Base-by-base conservation (phyloP, 148 eudicot species). In the Camellia japonica region DNA sequence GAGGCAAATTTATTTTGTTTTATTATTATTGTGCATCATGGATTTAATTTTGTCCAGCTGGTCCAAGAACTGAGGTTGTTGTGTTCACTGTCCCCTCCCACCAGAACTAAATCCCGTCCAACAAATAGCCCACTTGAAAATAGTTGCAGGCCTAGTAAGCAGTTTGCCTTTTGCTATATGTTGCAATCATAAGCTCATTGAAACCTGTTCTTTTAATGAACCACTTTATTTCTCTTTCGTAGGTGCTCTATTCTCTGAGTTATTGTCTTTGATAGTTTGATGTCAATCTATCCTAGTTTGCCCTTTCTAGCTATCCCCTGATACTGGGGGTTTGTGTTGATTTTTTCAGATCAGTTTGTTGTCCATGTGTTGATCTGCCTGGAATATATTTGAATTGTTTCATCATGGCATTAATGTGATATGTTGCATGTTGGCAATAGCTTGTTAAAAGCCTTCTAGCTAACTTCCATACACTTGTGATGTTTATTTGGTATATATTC, bases 401-500 rank as follows among this genome's bases (percentile, higher is more conserved):
- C 15, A 71, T 47, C 38, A 47, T 71, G 41, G 46, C 8, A 30
- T 30, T 66, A 38, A 30, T 11, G 18, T 43, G 52, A 43, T 20
- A 42, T 44, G 19, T 68, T 44, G 72, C 52, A 68, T 2, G 18
- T 44, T 61, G 64, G 52, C 72, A 68, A 68, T 16, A 10, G 16
- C 49, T 11, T 44, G 6, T 43, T 43, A 68, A 14, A 15, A 61
- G 7, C 20, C 52, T 68, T 68, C 52, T 68, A 13, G 52, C 72
- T 30, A 61, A 61, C 64, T 61, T 1, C 15, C n/a, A 16, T 44
- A 67, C 38, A 2, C 6, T 20, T 38, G 49, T 73, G 46, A 51
- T 72, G 51, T 70, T 67, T 68, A 30, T 62, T 70, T 72, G 20
- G 5, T 10, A 47, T 81, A 73, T 11, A 68, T 81, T 62, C 86